Percentiles rank a stretch among this genome's conserved stretches.
Evolutionary conservation across 1,139 yeast species (phyloP).

Genomic region (Sugiyamaella novakii): DNA sequence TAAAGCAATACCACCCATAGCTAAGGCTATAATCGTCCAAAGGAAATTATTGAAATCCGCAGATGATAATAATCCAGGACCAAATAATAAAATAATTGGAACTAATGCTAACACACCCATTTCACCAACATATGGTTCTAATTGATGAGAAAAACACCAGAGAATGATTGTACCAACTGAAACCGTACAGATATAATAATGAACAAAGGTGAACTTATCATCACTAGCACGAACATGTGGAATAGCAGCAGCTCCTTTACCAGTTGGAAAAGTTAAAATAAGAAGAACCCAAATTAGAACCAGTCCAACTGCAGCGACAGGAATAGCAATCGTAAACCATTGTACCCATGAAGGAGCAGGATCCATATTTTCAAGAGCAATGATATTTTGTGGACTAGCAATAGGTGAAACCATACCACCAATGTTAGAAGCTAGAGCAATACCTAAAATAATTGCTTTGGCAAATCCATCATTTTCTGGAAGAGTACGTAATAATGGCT

Average conservation of each 20-base stretch:
- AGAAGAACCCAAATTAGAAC: slow-evolving; percentile 71
- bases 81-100: slow-evolving; percentile 82
- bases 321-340: slow-evolving; percentile 88
- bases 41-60: slow-evolving; percentile 91
- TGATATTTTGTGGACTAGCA: slow-evolving; percentile 92
- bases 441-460: slow-evolving; percentile 81
- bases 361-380: slow-evolving; percentile 82
- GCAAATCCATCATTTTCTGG: slow-evolving; percentile 79
- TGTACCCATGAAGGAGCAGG: slow-evolving; percentile 94
- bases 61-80: slow-evolving; percentile 77
- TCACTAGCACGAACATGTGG: slow-evolving; percentile 60
- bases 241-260: slow-evolving; percentile 48
- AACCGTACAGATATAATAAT: slow-evolving; percentile 66
- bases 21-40: slow-evolving; percentile 90
- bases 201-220: slow-evolving; percentile 72
- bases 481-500: slow-evolving; percentile 78
- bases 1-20: slow-evolving; percentile 95
- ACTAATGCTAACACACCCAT: slow-evolving; percentile 86
- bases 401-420: slow-evolving; percentile 98
- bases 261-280: slow-evolving; percentile 66
- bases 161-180: slow-evolving; percentile 70
- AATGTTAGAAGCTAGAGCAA: slow-evolving; percentile 86
- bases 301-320: slow-evolving; percentile 67
- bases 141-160: slow-evolving; percentile 81
- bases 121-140: slow-evolving; percentile 75